Conservation (phyloP, 192 early-diverging fungal species). For the Funneliformis geosporum region DNA sequence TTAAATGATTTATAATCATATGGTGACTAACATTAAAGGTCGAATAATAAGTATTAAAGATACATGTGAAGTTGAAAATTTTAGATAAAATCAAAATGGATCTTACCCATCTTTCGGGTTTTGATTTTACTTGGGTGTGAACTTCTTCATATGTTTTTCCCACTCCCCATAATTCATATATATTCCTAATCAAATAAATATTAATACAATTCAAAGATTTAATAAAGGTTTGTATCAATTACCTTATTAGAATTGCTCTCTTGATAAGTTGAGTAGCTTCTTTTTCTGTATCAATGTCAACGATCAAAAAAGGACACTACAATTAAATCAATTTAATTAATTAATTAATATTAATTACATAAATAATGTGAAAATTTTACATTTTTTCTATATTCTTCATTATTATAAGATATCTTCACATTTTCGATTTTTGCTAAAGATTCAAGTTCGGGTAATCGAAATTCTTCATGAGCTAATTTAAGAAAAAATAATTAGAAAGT, state of each 20-base stretch:
- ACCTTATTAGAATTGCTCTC: slow-evolving; percentile 86
- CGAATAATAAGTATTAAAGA: neutral
- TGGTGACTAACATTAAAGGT: neutral
- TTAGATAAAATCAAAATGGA: neutral
- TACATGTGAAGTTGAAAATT: neutral
- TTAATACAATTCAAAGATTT: neutral
- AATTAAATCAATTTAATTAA: neutral
- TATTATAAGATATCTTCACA: slow-evolving; percentile 66
- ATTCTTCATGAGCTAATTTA: slow-evolving; percentile 58
- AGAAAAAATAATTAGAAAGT: neutral
- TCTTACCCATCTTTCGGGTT: slow-evolving; percentile 61
- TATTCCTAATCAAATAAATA: slow-evolving; percentile 45
- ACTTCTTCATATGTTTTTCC: slow-evolving; percentile 64
- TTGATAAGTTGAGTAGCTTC: slow-evolving; percentile 73
- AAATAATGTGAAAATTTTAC: slow-evolving; percentile 42
- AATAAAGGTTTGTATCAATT: slow-evolving; percentile 8
- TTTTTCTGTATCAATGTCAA: slow-evolving; percentile 67
- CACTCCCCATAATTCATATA: slow-evolving; percentile 77
- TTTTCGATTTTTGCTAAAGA: slow-evolving; percentile 78
- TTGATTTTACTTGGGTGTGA: slow-evolving; percentile 57
- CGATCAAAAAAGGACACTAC: slow-evolving; percentile 81
- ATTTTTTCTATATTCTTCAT: slow-evolving; percentile 57
- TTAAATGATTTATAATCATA: slow-evolving; percentile 61
- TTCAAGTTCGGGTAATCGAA: slow-evolving; percentile 81
- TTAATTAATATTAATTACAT: neutral